Evolutionary conservation across 177 flowering plant species (phyloP), one percentile per base, ranked within the genome.

Genomic region (Viscum album): DNA sequence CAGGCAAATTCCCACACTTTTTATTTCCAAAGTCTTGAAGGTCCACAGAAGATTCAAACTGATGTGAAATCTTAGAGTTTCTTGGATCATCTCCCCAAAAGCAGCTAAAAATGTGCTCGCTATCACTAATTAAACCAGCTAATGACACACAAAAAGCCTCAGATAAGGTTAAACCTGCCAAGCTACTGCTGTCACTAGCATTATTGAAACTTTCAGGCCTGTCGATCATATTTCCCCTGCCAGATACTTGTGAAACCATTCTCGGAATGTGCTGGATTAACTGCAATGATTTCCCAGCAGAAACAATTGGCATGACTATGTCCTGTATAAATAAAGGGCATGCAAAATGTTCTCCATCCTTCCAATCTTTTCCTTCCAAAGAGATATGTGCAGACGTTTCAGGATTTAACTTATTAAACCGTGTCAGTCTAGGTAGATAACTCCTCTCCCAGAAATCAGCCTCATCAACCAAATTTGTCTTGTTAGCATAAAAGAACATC

Each of bases 261-360:
- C 64, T 36, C 63, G 83, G 83, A 68, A 85, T 76, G 81, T 92
- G 91, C 59, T 79, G 82, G 47, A 95, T 86, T 75, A 92, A 81
- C 85, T 88, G 94, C 81, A 92, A 78, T 30, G 99, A 95, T 76
- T 95, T 95, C 59, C 99, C 99, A 68, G 97, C 97, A 75, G 99
- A 90, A 67, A 95, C 79, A 72, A 95, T 84, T 56, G 86, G 82
- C 74, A 78, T 84, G 2, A 89, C 88, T 39, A 85, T 85, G 71
- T 87, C 92, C 80, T 84, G 84, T 15, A 95, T 61, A 79, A 95
- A 92, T 54, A 88, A 35, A 70, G 99, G 99, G 69, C 92, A 88
- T 2, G 75, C 78, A 66, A 73, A 78, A 73, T 71, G 66, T 41
- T 77, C 85, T 52, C 52, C 64, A 36, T 30, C 66, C 19, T 32